Evolutionary conservation across 352 stramenopile species (phyloP).

Genomic region (Pythium plurisporium): DNA sequence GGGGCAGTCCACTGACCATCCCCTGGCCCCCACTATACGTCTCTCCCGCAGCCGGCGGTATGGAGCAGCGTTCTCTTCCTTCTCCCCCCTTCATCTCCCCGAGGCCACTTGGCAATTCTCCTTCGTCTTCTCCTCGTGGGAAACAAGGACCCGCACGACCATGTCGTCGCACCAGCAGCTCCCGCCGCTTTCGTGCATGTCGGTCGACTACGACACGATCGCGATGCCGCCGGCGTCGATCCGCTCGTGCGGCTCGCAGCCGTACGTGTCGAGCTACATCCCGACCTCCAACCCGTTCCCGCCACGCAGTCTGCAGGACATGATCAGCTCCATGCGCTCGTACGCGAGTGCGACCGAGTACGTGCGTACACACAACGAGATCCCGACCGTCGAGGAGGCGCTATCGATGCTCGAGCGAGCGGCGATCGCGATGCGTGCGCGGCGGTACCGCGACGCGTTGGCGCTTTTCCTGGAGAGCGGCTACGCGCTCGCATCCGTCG

Average conservation of each 20-base stretch:
- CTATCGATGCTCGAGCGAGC: conserved; percentile 71
- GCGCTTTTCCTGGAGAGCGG: conserved; percentile 81
- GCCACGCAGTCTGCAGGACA: conserved; percentile 52
- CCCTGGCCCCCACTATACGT: too few species aligned
- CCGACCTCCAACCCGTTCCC: conserved; percentile 56
- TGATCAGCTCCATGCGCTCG: conserved; percentile 77
- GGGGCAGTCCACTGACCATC: too few species aligned
- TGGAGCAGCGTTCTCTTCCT: too few species aligned
- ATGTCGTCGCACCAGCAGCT: conserved; percentile 3
- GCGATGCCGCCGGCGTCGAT: conserved; percentile 60
- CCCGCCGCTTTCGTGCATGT: conserved; percentile 28
- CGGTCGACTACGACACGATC: conserved; percentile 56
- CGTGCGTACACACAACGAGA: conserved; percentile 69
- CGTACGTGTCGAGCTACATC: conserved; percentile 76
- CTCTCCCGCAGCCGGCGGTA: too few species aligned
- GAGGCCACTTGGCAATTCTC: too few species aligned
- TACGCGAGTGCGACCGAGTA: conserved; percentile 71
- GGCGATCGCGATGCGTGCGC: conserved; percentile 42
- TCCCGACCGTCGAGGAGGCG: conserved; percentile 76
- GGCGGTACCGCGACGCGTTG: conserved; percentile 72
- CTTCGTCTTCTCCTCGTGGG: not conserved
- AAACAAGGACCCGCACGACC: not conserved
- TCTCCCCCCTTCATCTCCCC: too few species aligned
- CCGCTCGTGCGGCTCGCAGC: conserved; percentile 67
- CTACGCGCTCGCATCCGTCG: conserved; percentile 81